Percentiles rank a stretch among this genome's conserved stretches.
Evolutionary conservation across 805 yeast genomes (phyloP).

Genomic region (Cyberlindnera euphorbiiphila): DNA sequence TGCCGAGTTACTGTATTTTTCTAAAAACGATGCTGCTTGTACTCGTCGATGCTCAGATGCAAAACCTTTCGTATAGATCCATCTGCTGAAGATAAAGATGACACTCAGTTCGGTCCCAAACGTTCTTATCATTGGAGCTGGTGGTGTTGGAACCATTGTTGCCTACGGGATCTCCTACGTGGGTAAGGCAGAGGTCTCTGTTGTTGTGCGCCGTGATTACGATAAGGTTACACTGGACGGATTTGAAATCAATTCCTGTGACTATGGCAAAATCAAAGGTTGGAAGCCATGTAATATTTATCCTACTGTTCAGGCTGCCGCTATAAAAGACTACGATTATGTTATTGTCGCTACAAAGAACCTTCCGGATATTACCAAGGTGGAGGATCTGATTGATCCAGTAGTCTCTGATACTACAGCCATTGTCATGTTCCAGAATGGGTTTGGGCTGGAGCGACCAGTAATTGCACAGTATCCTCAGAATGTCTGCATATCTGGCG

Average conservation of each 20-base stretch:
- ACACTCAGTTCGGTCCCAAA: slow-evolving; percentile 28
- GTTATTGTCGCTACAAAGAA: slow-evolving; percentile 61
- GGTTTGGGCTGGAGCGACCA: slow-evolving; percentile 57
- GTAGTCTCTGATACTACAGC: slow-evolving; percentile 45
- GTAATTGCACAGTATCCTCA: slow-evolving; percentile 47
- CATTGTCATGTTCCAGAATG: slow-evolving; percentile 57
- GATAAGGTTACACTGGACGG: slow-evolving; percentile 49
- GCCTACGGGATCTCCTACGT: slow-evolving; percentile 56
- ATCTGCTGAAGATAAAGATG: too few relatives aligned
- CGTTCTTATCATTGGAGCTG: slow-evolving; percentile 70
- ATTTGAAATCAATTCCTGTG: slow-evolving; percentile 54
- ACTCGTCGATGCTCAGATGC: too few relatives aligned
- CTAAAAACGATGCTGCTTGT: too few relatives aligned
- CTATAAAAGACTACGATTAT: slow-evolving; percentile 47
- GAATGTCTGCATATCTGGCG: slow-evolving; percentile 52
- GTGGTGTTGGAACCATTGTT: slow-evolving; percentile 82
- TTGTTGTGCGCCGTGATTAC: slow-evolving; percentile 65
- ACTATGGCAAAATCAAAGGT: slow-evolving; percentile 50
- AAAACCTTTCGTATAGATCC: too few relatives aligned
- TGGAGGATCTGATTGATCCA: slow-evolving; percentile 47
- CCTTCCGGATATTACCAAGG: slow-evolving; percentile 54
- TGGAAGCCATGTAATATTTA: slow-evolving; percentile 59
- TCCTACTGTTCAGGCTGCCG: slow-evolving; percentile 44
- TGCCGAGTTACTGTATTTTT: too few relatives aligned
- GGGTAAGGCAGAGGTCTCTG: slow-evolving; percentile 49